Base-by-base conservation (phyloP, 345 rosid genomes). In the Aquilaria sinensis region DNA sequence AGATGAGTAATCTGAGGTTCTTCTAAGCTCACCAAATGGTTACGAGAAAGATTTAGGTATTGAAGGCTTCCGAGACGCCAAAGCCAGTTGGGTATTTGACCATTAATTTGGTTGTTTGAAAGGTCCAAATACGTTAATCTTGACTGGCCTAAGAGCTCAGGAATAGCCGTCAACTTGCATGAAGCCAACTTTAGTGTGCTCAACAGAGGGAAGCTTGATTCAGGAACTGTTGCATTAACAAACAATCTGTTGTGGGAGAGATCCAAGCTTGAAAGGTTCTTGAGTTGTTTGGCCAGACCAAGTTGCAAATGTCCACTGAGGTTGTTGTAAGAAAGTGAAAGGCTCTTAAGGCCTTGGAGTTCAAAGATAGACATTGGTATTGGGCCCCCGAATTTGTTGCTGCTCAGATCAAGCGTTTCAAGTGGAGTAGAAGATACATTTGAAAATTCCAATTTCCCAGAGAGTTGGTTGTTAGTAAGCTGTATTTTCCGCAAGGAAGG, bases 1-100 rank as follows among this genome's bases (percentile, higher is more conserved):
- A 0, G 1, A 12, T 60, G 14, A 29, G 51, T 7, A 0, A 29
- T 34, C 31, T 29, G 14, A 50, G 80, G 72, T 49, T 23, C 30
- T 48, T 60, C 61, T 32, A 73, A 16, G 29, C 54, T 47, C 31
- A 0, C 34, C 46, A 75, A 63, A 4, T 49, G 23, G 47, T 60
- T 73, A 5, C 1, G n/a, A 9, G 77, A 69, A 51, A 73, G 67
- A 46, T 73, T 73, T 4, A 70, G 56, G 61, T 37, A 0, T 0
- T 0, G 1, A 14, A 79, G 80, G 31, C 0, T 2, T 15, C 54
- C 54, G 1, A 72, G 23, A 45, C 2, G 0, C 77, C 79, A 73
- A 43, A 86, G 68, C 92, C 88, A 86, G 0, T 14, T 4, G 0
- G 86, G 92, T n/a, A 86, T 53, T 15, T 3, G 2, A 31, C 82